These are phyloP conservation scores for Aspergillus coremiiformis DNA, from an alignment of 495 filamentous ascomycete species.

Conservation along the genomic window DNA sequence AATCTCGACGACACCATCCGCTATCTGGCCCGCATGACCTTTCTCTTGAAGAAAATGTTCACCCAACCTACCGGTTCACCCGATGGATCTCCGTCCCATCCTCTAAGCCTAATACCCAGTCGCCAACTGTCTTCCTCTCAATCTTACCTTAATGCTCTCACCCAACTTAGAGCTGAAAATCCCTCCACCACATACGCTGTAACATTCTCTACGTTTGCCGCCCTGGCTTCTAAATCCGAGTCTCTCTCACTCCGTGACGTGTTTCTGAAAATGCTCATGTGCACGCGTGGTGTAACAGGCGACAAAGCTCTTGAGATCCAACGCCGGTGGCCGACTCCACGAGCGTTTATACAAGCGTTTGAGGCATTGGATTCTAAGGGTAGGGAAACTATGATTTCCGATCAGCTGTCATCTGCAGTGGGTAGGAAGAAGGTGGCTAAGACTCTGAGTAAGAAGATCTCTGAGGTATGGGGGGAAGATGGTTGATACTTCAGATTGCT, in stretches of 20 bases:
- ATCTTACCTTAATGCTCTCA: constrained; percentile 62
- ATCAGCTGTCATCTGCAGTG: constrained; percentile 46
- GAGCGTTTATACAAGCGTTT: constrained; percentile 60
- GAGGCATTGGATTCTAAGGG: constrained; percentile 45
- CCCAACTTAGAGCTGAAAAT: constrained; percentile 44
- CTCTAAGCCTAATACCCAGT: constrained; percentile 53
- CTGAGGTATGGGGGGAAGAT: constrained; percentile 60
- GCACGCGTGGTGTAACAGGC: constrained; percentile 64
- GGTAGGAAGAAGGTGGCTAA: constrained; percentile 63
- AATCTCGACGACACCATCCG: constrained; percentile 75
- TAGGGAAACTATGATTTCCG: constrained; percentile 44
- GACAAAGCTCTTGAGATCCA: constrained; percentile 82
- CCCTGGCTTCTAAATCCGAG: constrained; percentile 67
- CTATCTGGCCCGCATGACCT: constrained; percentile 71
- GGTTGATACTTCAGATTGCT: constrained; percentile 8
- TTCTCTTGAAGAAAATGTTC: constrained; percentile 58
- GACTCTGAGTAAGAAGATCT: constrained; percentile 58
- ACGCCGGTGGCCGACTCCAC: constrained; percentile 64
- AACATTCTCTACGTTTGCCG: constrained; percentile 64
- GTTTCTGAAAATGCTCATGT: constrained; percentile 85
- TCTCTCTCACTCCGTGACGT: constrained; percentile 65
- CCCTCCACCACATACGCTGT: constrained; percentile 52
- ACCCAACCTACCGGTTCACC: not conserved
- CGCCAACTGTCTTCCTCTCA: constrained; percentile 53
- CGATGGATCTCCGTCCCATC: not conserved